phyloP scores from a whole-genome alignment of 176 grass and related monocot genomes.

The Carex kokanica region DNA sequence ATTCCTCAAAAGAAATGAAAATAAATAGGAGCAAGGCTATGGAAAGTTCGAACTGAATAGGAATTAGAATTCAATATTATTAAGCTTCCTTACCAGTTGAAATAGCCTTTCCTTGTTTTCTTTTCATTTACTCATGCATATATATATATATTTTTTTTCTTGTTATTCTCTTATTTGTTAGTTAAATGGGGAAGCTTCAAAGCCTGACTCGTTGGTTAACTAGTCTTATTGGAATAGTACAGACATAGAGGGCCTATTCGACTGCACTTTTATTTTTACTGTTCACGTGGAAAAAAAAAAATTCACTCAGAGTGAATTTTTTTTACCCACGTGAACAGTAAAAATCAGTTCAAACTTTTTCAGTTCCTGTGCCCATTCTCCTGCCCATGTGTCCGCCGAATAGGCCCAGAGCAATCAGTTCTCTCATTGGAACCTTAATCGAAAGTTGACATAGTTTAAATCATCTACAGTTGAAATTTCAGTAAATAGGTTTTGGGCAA shows the following conservation, averaged over 20 bases:
- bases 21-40: background rate
- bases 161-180: background rate
- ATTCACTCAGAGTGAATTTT: too few species aligned
- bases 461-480: conserved; percentile 2
- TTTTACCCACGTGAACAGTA: too few species aligned
- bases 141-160: background rate
- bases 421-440: background rate
- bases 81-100: background rate
- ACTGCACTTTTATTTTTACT: too few species aligned
- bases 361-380: too few species aligned
- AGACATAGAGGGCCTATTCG: too few species aligned
- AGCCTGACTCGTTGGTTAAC: background rate
- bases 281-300: too few species aligned
- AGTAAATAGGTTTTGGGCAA: background rate
- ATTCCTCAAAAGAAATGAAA: background rate
- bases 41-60: background rate
- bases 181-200: background rate
- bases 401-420: background rate
- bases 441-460: background rate
- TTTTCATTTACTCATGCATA: background rate
- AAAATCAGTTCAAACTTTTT: too few species aligned
- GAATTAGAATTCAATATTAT: background rate
- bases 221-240: background rate
- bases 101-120: background rate
- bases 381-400: too few species aligned